Evolutionary conservation across 805 yeast species (phyloP).

Genomic region (Cyberlindnera euphorbiiphila): DNA sequence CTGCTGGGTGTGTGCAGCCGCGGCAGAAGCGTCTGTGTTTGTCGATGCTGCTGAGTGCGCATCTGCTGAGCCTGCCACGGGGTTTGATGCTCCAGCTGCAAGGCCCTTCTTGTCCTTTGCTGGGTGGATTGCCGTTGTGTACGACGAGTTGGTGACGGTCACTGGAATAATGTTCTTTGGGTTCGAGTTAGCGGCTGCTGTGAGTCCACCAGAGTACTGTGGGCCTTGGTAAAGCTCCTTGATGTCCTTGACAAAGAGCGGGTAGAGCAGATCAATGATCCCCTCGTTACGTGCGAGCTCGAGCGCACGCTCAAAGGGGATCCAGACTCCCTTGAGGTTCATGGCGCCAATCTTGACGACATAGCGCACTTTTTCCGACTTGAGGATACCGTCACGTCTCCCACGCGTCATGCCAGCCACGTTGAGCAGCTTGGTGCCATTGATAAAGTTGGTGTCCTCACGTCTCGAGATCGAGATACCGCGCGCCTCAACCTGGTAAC

Average conservation of each 20-base stretch:
- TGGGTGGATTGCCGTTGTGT: constrained; percentile 21
- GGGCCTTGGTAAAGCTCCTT: constrained; percentile 36
- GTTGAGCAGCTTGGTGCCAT: constrained; percentile 64
- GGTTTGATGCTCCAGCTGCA: constrained; percentile 1
- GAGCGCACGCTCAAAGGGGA: constrained; percentile 67
- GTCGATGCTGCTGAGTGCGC: constrained; percentile 5
- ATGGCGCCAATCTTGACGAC: constrained; percentile 73
- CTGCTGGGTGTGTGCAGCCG: constrained; percentile 7
- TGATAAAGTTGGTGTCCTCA: constrained; percentile 70
- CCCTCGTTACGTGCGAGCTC: constrained; percentile 68
- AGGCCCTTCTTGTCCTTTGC: constrained; percentile 17
- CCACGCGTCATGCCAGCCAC: constrained; percentile 76
- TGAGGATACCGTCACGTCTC: constrained; percentile 65
- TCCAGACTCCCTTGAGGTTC: constrained; percentile 76
- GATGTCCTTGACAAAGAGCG: constrained; percentile 62
- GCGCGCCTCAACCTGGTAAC: constrained; percentile 70
- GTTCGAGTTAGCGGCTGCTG: constrained; percentile 29
- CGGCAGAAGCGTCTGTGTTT: neutral
- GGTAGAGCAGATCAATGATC: constrained; percentile 53
- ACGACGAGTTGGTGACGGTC: constrained; percentile 25
- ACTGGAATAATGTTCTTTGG: constrained; percentile 29
- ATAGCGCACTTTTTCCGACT: constrained; percentile 61
- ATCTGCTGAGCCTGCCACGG: neutral
- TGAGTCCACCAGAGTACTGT: constrained; percentile 29
- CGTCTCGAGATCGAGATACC: constrained; percentile 64